Percentiles rank a stretch among this genome's conserved stretches.
phyloP scores from a whole-genome alignment of 192 early-diverging fungal species.

The Phlyctochytrium planicorne region DNA sequence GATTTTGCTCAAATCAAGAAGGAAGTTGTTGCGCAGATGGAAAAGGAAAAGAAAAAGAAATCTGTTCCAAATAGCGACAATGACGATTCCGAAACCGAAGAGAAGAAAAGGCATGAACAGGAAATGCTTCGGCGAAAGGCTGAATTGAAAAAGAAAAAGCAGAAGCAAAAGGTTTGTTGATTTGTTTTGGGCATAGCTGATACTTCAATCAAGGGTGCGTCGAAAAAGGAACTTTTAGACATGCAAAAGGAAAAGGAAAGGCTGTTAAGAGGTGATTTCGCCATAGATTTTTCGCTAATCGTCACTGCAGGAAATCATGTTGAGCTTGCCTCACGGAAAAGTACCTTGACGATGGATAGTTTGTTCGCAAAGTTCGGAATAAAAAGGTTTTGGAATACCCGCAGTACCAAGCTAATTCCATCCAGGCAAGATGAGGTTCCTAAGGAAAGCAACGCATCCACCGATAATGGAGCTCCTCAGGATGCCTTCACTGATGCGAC shows the following conservation, averaged over 20 bases:
- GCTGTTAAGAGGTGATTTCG: background rate
- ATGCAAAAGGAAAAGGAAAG: background rate
- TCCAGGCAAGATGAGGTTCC: background rate
- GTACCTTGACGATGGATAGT: background rate
- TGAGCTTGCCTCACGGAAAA: background rate
- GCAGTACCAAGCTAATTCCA: background rate
- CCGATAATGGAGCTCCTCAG: background rate
- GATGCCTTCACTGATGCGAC: background rate
- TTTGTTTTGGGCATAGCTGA: too few species aligned
- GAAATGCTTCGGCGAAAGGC: too few species aligned
- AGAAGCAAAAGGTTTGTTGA: too few species aligned
- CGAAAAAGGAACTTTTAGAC: background rate
- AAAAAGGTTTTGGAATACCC: background rate
- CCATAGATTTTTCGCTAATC: background rate
- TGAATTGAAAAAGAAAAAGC: too few species aligned
- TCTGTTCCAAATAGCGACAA: too few species aligned
- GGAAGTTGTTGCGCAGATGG: too few species aligned
- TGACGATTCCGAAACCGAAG: too few species aligned
- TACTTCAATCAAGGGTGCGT: too few species aligned
- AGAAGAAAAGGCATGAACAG: too few species aligned
- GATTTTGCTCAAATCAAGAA: too few species aligned
- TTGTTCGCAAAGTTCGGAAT: background rate
- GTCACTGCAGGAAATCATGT: background rate
- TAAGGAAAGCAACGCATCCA: background rate
- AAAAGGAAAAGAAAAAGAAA: too few species aligned